Percentiles rank a stretch among this genome's conserved stretches.
Conservation (phyloP, 2,329 filamentous ascomycete genomes). For the Phialophora macrospora region DNA sequence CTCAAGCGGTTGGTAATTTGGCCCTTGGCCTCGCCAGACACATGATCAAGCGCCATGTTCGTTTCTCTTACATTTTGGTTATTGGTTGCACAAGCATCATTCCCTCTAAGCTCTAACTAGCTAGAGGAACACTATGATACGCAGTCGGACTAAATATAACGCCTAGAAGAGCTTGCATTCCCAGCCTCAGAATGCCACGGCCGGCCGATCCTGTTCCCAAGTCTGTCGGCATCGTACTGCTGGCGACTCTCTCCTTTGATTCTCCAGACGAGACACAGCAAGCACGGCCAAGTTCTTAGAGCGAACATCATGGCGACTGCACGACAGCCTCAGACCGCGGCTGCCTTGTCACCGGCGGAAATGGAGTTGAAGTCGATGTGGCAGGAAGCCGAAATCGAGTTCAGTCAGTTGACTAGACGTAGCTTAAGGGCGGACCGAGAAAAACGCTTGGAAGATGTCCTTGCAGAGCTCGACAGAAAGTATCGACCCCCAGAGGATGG, state of each 20-base stretch:
- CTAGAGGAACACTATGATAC: not conserved
- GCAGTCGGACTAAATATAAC: too few species aligned
- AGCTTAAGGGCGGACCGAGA: slow-evolving; percentile 8
- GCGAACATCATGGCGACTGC: not conserved
- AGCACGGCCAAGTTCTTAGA: not conserved
- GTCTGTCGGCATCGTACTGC: not conserved
- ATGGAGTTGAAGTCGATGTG: slow-evolving; percentile 10
- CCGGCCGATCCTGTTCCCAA: not conserved
- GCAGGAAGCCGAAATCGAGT: slow-evolving; percentile 11
- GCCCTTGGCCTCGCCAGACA: not conserved
- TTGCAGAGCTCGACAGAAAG: not conserved
- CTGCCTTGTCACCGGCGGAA: slow-evolving; percentile 5
- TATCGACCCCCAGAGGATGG: not conserved
- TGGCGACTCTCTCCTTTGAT: not conserved
- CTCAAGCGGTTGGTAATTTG: not conserved
- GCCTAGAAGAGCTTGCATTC: not conserved
- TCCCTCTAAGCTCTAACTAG: not conserved
- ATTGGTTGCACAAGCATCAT: not conserved
- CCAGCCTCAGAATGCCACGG: not conserved
- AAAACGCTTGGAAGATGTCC: slow-evolving; percentile 4
- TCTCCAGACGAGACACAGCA: not conserved
- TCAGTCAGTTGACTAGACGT: slow-evolving; percentile 7
- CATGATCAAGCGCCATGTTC: not conserved
- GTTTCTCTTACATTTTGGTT: not conserved
- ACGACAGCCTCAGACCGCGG: not conserved